Evolutionary conservation across 2,329 filamentous ascomycete genomes (phyloP), one percentile per base, ranked within the genome.

Genomic region (Chaetoscypha palmicola): DNA sequence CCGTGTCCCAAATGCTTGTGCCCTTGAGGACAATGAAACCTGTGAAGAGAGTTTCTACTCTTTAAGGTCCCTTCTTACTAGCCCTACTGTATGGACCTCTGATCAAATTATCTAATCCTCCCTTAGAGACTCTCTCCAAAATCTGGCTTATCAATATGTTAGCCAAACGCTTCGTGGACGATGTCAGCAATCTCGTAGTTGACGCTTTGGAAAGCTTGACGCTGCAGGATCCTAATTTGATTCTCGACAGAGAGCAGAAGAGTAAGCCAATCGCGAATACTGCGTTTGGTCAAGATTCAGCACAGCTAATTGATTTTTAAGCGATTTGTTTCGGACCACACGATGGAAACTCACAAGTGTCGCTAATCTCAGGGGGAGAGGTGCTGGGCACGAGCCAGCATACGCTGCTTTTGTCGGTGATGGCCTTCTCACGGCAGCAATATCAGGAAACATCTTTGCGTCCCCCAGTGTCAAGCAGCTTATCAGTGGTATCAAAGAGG

Each of bases 171-270:
- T 48, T 48, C 30, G 31, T 46, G 20, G 23, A 48, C 16, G 46
- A 48, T 22, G 30, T 41, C 16, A 42, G 41, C 11, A 28, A 28
- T n/a, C 64, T 73, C 5, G 70, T 73, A 1, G 55, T 67, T 14
- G 64, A 68, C 42, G 68, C 68, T 28, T 63, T 73, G 16, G 64
- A 68, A 35, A 68, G 67, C 9, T 58, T 73, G 22, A 67, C 69
- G 23, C 58, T 66, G 4, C 61, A 68, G 4, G 72, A 72, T 49
- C 59, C 54, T 5, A 59, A 64, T 42, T 57, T 67, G 4, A 64
- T 56, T 8, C 67, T 72, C 45, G 68, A 72, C 46, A 62, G 64
- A 8, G 46, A 65, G 5, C 65, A 47, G 71, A 44, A 69, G 69
- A 48, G 68, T 35, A 28, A 30, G 41, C n/a, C n/a, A n/a, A n/a